phyloP scores from a whole-genome alignment of 805 yeast species.

The Saccharomycodes ludwigii region DNA sequence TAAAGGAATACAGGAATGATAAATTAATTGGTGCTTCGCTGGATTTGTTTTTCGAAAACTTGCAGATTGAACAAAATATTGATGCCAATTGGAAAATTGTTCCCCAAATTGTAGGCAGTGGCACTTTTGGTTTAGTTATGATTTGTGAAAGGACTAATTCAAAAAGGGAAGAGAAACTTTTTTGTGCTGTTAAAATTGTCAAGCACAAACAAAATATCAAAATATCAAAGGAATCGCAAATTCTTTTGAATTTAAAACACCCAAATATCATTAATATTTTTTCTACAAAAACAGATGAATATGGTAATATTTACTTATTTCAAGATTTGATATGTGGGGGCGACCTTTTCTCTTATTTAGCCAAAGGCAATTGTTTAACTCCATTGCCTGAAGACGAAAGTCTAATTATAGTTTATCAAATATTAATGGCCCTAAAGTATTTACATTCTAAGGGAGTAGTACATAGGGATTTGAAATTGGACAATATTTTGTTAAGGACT shows the following conservation, averaged over 20 bases:
- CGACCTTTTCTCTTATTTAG: conserved; percentile 44
- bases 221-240: conserved; percentile 29
- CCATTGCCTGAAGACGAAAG: conserved; percentile 44
- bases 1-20: conserved; percentile 4
- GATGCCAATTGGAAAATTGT: conserved; percentile 30
- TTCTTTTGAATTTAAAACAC: conserved; percentile 28
- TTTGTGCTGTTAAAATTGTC: not conserved
- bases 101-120: conserved; percentile 35
- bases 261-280: conserved; percentile 38
- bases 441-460: conserved; percentile 43
- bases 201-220: conserved; percentile 15
- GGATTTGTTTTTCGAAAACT: conserved; percentile 10
- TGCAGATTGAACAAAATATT: conserved; percentile 14
- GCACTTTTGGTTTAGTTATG: conserved; percentile 46
- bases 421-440: conserved; percentile 42
- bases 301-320: conserved; percentile 29
- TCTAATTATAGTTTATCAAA: conserved; percentile 40
- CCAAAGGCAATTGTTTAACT: conserved; percentile 26
- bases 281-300: conserved; percentile 19
- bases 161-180: not conserved
- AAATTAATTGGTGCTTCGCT: conserved; percentile 7
- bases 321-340: conserved; percentile 45
- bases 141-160: conserved; percentile 7
- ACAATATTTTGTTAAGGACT: conserved; percentile 44
- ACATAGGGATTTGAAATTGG: conserved; percentile 57